Conservation (phyloP, 225 moss, liverwort and hornwort genomes). For the Neckera pumila region DNA sequence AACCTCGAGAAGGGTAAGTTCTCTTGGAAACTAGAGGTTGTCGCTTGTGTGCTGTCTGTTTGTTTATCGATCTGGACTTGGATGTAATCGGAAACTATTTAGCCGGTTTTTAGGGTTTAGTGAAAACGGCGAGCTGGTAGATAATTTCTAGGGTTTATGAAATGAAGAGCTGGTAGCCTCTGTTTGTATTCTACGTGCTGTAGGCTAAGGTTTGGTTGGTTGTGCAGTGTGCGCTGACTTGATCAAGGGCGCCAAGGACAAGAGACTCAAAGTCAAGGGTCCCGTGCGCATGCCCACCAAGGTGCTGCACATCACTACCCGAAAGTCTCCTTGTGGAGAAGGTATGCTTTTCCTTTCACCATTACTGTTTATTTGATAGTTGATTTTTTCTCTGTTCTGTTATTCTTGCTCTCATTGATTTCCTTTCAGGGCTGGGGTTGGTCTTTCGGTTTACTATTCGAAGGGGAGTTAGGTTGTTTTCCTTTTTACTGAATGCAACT, state of each 20-base stretch:
- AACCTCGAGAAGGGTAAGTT: conserved; percentile 74
- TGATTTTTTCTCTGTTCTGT: background rate
- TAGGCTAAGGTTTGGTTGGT: background rate
- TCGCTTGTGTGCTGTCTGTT: background rate
- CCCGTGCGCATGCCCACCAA: conserved; percentile 89
- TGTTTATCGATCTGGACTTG: background rate
- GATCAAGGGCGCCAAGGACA: conserved; percentile 84
- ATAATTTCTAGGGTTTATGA: background rate
- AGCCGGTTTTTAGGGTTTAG: background rate
- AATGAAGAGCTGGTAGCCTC: background rate
- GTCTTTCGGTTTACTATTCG: background rate
- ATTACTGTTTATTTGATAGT: too few relatives aligned
- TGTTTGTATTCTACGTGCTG: background rate
- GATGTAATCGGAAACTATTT: background rate
- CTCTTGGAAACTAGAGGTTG: background rate
- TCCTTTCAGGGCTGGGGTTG: background rate
- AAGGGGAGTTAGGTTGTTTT: too few relatives aligned
- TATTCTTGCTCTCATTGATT: background rate
- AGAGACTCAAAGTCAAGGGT: conserved; percentile 77
- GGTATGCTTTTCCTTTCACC: conserved; percentile 1
- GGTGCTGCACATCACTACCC: conserved; percentile 76
- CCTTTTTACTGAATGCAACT: background rate
- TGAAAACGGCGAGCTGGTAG: background rate
- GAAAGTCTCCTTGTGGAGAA: conserved; percentile 90
- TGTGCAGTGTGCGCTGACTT: conserved; percentile 68